Base-by-base conservation (phyloP, 257 asterid genomes). In the Nicotiana obtusifolia region DNA sequence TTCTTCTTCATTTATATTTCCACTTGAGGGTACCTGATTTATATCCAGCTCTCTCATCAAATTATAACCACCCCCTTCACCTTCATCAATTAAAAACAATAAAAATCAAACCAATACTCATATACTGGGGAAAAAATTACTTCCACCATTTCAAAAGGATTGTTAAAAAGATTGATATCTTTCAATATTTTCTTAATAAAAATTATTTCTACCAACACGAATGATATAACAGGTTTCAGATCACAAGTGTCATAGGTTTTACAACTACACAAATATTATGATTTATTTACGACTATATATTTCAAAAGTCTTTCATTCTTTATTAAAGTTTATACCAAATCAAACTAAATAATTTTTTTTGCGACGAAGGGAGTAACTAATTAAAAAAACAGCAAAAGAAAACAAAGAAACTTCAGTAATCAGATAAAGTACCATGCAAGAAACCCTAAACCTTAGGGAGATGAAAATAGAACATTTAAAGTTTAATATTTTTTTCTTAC, bases 31-130 rank as follows among this genome's bases (percentile, higher is more conserved):
- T 20, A 86, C 76, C 85, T 86, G 92, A 85, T 92, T 94, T 86
- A 94, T 92, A 79, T 92, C 96, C 88, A 89, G 67, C 30, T 85
- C 91, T 85, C 71, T 89, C 84, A 86, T 85, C 84, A 71, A 44
- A 78, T 78, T 62, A 26, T 80, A 81, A 20, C 69, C 86, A 64
- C 88, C 86, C 19, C 82, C 86, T 67, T 88, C 89, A 47, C 90
- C 92, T 88, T 81, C 84, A 84, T 5, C 69, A 4, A 75, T 28
- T 28, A 22, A 47, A 60, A 66, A 19, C 8, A 10, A 35, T 15
- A 56, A 4, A 5, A 24, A 16, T 57, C 24, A 67, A 65, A n/a
- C 71, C 67, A 71, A 64, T 61, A 79, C 20, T 35, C 41, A 35
- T 35, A 35, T 35, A 35, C 1, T 6, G 7, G 41, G 9, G 1